These are phyloP conservation scores for Sphaerulina musiva DNA, from an alignment of 2,329 filamentous ascomycete genomes.

Conservation along the genomic window DNA sequence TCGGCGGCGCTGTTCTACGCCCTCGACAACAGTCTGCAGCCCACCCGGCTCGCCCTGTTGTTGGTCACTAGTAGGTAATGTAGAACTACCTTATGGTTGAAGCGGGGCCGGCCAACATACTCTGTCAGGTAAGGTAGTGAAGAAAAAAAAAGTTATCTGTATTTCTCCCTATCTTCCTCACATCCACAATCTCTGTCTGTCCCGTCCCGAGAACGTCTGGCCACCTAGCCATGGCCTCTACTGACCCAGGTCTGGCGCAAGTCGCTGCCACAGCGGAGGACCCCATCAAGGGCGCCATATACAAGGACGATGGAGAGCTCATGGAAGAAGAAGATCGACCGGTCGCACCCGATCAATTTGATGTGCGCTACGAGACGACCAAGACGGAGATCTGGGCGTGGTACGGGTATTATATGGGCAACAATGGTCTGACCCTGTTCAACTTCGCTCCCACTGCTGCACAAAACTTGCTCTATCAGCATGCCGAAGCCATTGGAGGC, in stretches of 20 bases:
- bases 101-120: too few relatives aligned
- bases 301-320: conserved; percentile 20
- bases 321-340: conserved; percentile 34
- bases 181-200: background rate
- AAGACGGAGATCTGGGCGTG: conserved; percentile 46
- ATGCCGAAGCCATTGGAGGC: conserved; percentile 42
- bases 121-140: too few relatives aligned
- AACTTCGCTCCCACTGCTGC: conserved; percentile 60
- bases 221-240: conserved; percentile 32
- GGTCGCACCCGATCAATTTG: conserved; percentile 50
- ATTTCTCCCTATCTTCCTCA: background rate
- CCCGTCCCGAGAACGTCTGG: conserved; percentile 15
- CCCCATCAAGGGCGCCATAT: conserved; percentile 27
- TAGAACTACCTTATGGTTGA: too few relatives aligned
- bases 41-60: too few relatives aligned
- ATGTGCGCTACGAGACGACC: conserved; percentile 47
- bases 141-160: too few relatives aligned
- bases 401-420: conserved; percentile 56
- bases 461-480: conserved; percentile 58
- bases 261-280: conserved; percentile 29
- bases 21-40: too few relatives aligned
- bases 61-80: too few relatives aligned
- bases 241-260: conserved; percentile 30
- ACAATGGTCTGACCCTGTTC: conserved; percentile 58
- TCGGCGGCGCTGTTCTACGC: too few relatives aligned